Conservation (phyloP, 2,329 filamentous ascomycete species). For the Diplodia corticola region DNA sequence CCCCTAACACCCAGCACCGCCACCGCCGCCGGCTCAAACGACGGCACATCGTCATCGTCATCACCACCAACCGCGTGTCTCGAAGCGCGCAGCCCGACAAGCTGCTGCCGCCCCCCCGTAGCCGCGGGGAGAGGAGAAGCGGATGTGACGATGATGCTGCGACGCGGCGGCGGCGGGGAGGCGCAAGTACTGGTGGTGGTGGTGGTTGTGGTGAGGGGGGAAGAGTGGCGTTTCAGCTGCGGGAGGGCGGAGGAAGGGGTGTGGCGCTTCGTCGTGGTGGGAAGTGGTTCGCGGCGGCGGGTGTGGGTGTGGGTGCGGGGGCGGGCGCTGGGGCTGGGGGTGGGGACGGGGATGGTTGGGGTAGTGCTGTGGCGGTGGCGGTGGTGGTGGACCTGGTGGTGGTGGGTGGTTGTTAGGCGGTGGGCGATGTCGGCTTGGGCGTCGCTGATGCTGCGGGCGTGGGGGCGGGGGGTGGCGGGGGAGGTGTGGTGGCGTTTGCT, state of each 20-base stretch:
- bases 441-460: slow-evolving; percentile 1
- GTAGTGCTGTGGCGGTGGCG: neutral
- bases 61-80: neutral
- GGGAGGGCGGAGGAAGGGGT: neutral
- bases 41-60: neutral
- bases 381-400: too few relatives aligned
- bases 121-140: neutral
- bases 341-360: neutral
- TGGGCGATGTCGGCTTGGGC: slow-evolving; percentile 8
- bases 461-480: neutral
- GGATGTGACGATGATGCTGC: neutral
- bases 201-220: neutral
- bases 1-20: neutral
- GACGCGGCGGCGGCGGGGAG: neutral
- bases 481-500: neutral
- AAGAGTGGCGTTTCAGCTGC: neutral
- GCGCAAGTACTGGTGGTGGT: too few relatives aligned
- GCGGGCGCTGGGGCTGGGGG: neutral
- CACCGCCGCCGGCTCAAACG: neutral
- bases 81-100: neutral
- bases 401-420: neutral
- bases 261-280: neutral
- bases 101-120: neutral
- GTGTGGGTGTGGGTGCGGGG: neutral
- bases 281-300: neutral